Base-by-base conservation (phyloP, 2,329 filamentous ascomycete genomes). In the Aspergillus costaricaensis region DNA sequence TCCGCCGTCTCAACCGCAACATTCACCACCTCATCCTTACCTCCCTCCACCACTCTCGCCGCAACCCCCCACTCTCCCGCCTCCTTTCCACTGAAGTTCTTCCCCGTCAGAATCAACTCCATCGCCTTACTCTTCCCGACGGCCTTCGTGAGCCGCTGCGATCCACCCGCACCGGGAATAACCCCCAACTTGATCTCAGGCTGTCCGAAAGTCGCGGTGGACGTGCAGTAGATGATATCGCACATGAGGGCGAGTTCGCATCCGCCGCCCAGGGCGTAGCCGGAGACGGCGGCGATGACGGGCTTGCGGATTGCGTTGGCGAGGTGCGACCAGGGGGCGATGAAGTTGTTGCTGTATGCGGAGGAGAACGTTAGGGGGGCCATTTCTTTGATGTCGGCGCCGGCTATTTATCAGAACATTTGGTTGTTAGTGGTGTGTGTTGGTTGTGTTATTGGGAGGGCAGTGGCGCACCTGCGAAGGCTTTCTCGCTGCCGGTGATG, bases 381-480 rank as follows among this genome's bases (percentile, higher is more conserved):
- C 95, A 99, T 99, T 80, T 99, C 95, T 79, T 98, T 98, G 82
- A 99, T 99, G 78, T 99, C 95, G 62, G 95, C 95, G 55, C 95
- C 95, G 48, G 95, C 94, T 75, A 71, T 56, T 14, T 1, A 27
- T 25, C 30, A 32, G 1, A 3, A 30, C 2, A 30, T n/a, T 19
- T 44, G 48, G 30, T 21, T 21, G 17, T 41, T 47, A 41, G 61
- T 60, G 58, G 57, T 38, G 53, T 25, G 5, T 25, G 25, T 27
- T 27, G 25, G 7, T 27, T 8, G 7, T 27, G 7, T 27, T 27
- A 27, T 27, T 27, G 25, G 25, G 25, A 27, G 25, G 25, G 25
- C 7, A 27, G 7, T 27, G 25, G 25, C 25, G 25, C 25, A 27
- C 25, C 25, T 27, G 94, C 94, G 74, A 97, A 99, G 44, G 94